Base-by-base conservation (phyloP, 1,284 basidiomycete genomes). In the Austroboletus novae-zelandiae region DNA sequence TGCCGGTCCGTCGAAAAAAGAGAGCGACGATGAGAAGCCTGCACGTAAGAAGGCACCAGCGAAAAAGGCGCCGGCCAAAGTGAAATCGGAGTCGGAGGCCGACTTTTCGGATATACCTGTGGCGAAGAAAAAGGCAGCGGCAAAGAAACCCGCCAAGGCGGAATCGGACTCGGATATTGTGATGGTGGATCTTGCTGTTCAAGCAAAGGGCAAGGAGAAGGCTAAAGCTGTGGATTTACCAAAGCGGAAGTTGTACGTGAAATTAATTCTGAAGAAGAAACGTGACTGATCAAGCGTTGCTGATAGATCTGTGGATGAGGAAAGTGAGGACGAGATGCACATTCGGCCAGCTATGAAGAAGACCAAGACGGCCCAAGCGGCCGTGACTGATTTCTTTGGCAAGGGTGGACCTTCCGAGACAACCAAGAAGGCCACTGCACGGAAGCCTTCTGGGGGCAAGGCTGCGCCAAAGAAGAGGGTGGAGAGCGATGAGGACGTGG, bases 361-460 rank as follows among this genome's bases (percentile, higher is more conserved):
- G 65, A 73, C 72, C 56, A 79, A 78, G 53, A 65, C 60, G 37
- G 32, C 69, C 0, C 78, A 79, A 56, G 63, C 75, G 0, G 66
- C 75, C 1, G 72, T 83, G 34, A 77, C 80, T 2, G 81, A 85
- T 59, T 84, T 83, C 69, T 83, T 86, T 52, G 73, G 72, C 40
- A 85, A 86, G 57, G 66, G 71, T 27, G 61, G 61, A 3, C 59
- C 66, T 7, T 61, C 67, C 17, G 68, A 67, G 32, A 52, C 59
- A 40, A 59, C 61, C 44, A 77, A 73, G 59, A 69, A 69, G 46
- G 52, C 61, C 7, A 57, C 70, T 7, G 57, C 64, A 34, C 71
- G 76, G 43, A 84, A 81, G 57, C 69, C 78, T n/a, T 79, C 82
- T 27, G 73, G 73, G 60, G 77, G 70, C 59, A 80, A 77, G 69